Base-by-base conservation (phyloP, 805 yeast species). In the Brettanomyces sp. region DNA sequence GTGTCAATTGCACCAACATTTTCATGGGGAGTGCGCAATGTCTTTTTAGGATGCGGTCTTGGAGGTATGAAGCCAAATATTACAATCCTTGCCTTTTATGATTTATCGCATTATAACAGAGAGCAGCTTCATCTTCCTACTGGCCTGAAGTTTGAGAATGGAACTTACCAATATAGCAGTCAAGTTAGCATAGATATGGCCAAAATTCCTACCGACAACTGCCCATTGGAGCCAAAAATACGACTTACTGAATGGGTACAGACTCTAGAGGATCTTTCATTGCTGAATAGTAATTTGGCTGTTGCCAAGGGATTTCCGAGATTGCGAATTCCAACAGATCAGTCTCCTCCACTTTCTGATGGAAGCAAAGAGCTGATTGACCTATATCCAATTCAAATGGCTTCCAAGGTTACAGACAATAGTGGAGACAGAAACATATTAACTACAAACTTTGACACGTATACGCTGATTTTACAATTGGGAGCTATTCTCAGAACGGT, bases 41-140 rank as follows among this genome's bases (percentile, higher is more conserved):
- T 93, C 8, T 89, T 78, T 48, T 63, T 91, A 49, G 97, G 97
- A 0, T 85, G 95, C 3, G 99, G 99, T 0, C 69, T 93, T n/a
- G 99, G 99, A 6, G 97, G 96, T 11, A 93, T 93, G 99, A 83
- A 79, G 56, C 99, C 99, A 2, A 93, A 93, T 59, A 90, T 93
- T 44, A 87, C 96, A 0, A 95, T 93, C 0, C 49, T 93, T 32
- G 98, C 98, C 0, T 89, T 89, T 57, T 86, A 82, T 54, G 95
- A 91, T 58, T 69, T 82, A 49, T 50, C 56, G 3, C 52, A 44
- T 35, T 58, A 53, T 46, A 58, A 39, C 5, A 33, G 32, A 24
- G 44, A 42, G 21, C 41, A 38, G 4, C 43, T 48, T 6, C 49
- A 50, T 32, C 32, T 60, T 8, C 59, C 59, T 3, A 34, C 49